Percentiles rank a stretch among this genome's conserved stretches.
Conservation (phyloP, 176 grass and related monocot species). For the Phragmites australis region DNA sequence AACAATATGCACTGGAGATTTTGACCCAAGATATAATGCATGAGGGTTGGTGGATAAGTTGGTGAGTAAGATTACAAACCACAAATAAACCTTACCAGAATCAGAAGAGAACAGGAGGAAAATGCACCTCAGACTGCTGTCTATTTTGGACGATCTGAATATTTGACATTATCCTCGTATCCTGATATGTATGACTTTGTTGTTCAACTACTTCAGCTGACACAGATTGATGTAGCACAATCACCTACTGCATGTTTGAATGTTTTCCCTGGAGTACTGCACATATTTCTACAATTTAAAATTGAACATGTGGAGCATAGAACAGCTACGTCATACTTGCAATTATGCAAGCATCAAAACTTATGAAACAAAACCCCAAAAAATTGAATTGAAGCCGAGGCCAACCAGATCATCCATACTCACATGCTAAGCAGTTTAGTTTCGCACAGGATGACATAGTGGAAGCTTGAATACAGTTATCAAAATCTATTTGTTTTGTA, state of each 20-base stretch:
- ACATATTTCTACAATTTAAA: not conserved
- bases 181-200: too few relatives aligned
- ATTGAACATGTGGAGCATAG: not conserved
- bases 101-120: not conserved
- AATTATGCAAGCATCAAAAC: not conserved
- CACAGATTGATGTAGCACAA: not conserved
- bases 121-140: not conserved
- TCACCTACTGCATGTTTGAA: conserved; percentile 21
- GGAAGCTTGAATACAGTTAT: too few relatives aligned
- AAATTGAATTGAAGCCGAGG: not conserved
- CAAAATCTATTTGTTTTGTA: too few relatives aligned
- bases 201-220: too few relatives aligned
- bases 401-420: not conserved
- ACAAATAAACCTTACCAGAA: not conserved
- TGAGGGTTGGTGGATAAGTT: conserved; percentile 22
- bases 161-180: not conserved
- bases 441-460: not conserved
- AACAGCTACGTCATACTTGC: not conserved
- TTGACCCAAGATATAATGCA: conserved; percentile 9
- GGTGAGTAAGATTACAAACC: not conserved
- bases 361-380: not conserved
- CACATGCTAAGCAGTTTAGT: not conserved
- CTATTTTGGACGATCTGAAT: not conserved
- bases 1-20: not conserved
- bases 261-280: not conserved